Percentiles rank a stretch among this genome's conserved stretches.
Conservation (phyloP, 352 stramenopile genomes). For the Discostella stelligera region DNA sequence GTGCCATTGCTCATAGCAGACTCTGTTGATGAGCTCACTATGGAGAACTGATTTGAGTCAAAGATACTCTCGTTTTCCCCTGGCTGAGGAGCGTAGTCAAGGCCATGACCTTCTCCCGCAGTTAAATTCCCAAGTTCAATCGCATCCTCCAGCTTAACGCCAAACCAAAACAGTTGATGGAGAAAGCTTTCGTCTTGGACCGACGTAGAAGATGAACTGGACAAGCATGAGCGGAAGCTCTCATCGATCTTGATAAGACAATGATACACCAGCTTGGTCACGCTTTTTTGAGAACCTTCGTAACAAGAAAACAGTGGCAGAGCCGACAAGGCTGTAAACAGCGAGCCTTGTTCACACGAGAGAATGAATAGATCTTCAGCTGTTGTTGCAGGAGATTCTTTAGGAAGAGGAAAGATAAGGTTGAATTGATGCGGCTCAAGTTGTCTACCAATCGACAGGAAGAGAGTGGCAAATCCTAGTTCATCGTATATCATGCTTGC, state of each 20-base stretch:
- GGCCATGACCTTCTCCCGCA: slow-evolving; percentile 10
- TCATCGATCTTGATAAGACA: slow-evolving; percentile 44
- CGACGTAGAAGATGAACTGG: slow-evolving; percentile 14
- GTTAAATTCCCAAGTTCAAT: slow-evolving; percentile 33
- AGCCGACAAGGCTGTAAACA: slow-evolving; percentile 41
- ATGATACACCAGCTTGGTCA: slow-evolving; percentile 53
- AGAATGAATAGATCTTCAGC: slow-evolving; percentile 45
- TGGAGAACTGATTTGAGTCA: slow-evolving; percentile 25
- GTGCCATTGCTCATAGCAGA: slow-evolving; percentile 19
- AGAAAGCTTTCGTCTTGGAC: slow-evolving; percentile 48
- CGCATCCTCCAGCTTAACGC: slow-evolving; percentile 58
- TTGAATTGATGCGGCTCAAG: slow-evolving; percentile 56
- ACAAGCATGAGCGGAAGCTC: slow-evolving; percentile 22
- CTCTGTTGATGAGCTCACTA: slow-evolving; percentile 14
- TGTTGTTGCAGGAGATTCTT: slow-evolving; percentile 7
- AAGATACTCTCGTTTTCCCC: slow-evolving; percentile 1
- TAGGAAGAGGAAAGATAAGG: slow-evolving; percentile 53
- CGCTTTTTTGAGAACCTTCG: slow-evolving; percentile 35
- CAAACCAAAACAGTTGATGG: slow-evolving; percentile 61
- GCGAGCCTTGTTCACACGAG: slow-evolving; percentile 32
- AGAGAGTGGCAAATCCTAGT: slow-evolving; percentile 44
- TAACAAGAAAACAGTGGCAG: slow-evolving; percentile 53
- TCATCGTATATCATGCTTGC: slow-evolving; percentile 30
- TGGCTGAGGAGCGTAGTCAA: background rate
- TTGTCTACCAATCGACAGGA: slow-evolving; percentile 51